phyloP scores from a whole-genome alignment of 2,329 filamentous ascomycete species.

The Elsinoe ampelina region DNA sequence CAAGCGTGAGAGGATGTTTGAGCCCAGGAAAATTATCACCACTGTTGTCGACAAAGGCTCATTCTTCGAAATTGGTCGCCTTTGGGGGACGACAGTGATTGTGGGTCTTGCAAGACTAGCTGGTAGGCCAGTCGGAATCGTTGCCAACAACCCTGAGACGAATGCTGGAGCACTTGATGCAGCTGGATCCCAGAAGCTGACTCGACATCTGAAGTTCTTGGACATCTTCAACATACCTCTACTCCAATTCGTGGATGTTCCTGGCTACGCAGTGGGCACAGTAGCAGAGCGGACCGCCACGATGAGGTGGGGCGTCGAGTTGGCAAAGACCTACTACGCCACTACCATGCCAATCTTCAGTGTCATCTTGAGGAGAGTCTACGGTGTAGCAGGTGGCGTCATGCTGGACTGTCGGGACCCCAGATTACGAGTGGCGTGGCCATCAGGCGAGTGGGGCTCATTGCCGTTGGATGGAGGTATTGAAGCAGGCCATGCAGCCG shows the following conservation, averaged over 20 bases:
- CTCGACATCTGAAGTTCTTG: conserved; percentile 51
- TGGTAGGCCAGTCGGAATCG: conserved; percentile 49
- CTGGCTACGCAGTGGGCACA: conserved; percentile 55
- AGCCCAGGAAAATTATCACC: conserved; percentile 48
- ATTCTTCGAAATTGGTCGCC: conserved; percentile 55
- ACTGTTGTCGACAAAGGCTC: conserved; percentile 47
- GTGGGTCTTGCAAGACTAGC: conserved; percentile 50
- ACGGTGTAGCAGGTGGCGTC: conserved; percentile 55
- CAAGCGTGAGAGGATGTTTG: conserved; percentile 51
- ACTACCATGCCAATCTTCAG: conserved; percentile 55
- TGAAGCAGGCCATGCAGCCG: conserved; percentile 53
- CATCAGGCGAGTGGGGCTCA: conserved; percentile 53
- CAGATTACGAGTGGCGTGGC: conserved; percentile 54
- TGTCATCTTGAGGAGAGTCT: conserved; percentile 52
- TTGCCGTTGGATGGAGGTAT: conserved; percentile 56
- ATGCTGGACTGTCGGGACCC: conserved; percentile 57
- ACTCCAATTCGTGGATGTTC: conserved; percentile 55
- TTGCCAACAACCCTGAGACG: conserved; percentile 53
- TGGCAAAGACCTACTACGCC: conserved; percentile 53
- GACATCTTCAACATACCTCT: conserved; percentile 58
- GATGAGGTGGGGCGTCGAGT: conserved; percentile 55
- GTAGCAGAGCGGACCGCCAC: conserved; percentile 53
- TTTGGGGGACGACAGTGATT: conserved; percentile 55
- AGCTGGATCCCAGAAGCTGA: conserved; percentile 51
- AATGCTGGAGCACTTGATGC: conserved; percentile 54